Evolutionary conservation across 306 rosid species (phyloP).

Genomic region (Rosa lucieae): DNA sequence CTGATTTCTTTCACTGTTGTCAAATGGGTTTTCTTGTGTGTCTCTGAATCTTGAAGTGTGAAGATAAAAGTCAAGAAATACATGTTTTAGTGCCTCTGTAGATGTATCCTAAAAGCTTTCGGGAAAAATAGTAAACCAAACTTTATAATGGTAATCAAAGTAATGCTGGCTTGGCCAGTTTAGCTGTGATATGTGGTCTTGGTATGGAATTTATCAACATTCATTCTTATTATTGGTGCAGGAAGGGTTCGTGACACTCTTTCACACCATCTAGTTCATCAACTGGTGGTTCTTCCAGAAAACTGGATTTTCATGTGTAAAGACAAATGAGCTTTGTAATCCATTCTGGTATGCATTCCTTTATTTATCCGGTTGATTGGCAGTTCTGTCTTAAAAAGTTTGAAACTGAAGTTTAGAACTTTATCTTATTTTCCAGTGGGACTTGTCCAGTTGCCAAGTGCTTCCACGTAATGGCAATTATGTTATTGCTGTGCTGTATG

Average conservation of each 20-base stretch:
- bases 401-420: conserved; percentile 1
- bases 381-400: not conserved
- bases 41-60: not conserved
- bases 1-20: not conserved
- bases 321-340: conserved; percentile 92
- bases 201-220: conserved; percentile 8
- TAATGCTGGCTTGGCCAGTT: conserved; percentile 89
- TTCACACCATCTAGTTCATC: conserved; percentile 46
- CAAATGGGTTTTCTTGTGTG: not conserved
- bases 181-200: conserved; percentile 14
- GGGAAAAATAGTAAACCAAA: not conserved
- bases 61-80: not conserved
- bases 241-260: conserved; percentile 86
- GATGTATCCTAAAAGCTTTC: not conserved
- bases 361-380: not conserved
- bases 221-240: conserved; percentile 24
- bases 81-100: not conserved
- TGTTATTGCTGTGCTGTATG: conserved; percentile 66
- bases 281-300: conserved; percentile 64
- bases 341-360: conserved; percentile 69
- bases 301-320: conserved; percentile 61
- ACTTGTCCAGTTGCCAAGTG: conserved; percentile 29
- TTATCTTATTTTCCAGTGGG: conserved; percentile 9
- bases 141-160: not conserved
- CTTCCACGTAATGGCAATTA: conserved; percentile 75